Evolutionary conservation across 306 rosid genomes (phyloP).

Genomic region (Casuarina glauca): DNA sequence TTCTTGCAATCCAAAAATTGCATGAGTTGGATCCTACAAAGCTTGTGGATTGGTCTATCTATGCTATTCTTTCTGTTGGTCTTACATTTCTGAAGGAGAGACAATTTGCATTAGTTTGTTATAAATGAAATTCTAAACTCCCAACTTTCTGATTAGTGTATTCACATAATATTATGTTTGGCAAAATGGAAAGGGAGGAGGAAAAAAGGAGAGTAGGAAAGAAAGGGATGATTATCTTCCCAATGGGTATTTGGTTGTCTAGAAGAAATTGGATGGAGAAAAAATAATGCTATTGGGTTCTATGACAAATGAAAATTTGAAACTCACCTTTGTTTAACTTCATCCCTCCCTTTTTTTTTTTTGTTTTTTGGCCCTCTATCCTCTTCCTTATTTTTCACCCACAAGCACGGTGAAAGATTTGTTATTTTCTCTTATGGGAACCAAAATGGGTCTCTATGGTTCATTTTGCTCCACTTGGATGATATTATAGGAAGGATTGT

Average conservation of each 20-base stretch:
- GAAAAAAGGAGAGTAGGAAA: background rate
- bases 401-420: background rate
- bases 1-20: too few species aligned
- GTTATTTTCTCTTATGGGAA: conserved; percentile 6
- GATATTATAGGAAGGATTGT: conserved; percentile 7
- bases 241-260: background rate
- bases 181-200: too few species aligned
- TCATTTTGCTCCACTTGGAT: conserved; percentile 6
- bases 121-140: background rate
- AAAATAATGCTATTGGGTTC: background rate
- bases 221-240: background rate
- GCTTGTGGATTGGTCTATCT: too few species aligned
- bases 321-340: background rate
- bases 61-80: too few species aligned
- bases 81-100: too few species aligned
- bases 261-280: background rate
- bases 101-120: background rate
- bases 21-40: background rate
- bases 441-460: conserved; percentile 13
- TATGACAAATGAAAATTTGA: background rate
- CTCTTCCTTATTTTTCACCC: background rate
- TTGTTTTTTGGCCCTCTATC: background rate
- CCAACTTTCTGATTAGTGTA: background rate
- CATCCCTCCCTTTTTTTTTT: background rate
- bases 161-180: background rate